phyloP scores from a whole-genome alignment of 352 stramenopile species.

The Phytophthora pisi region DNA sequence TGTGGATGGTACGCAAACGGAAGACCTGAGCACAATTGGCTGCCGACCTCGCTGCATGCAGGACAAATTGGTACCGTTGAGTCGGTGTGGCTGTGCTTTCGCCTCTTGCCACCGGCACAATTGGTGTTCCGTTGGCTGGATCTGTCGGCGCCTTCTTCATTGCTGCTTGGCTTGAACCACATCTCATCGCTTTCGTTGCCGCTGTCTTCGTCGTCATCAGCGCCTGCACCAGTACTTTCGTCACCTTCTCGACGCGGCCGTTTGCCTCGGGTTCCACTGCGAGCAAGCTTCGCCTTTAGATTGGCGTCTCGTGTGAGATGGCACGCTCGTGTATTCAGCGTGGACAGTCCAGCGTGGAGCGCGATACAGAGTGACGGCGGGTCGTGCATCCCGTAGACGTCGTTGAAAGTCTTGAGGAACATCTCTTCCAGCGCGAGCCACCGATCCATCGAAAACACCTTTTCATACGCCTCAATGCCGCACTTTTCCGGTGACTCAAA shows the following conservation, averaged over 20 bases:
- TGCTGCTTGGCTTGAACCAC: slow-evolving; percentile 40
- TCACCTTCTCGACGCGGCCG: slow-evolving; percentile 32
- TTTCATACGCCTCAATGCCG: slow-evolving; percentile 62
- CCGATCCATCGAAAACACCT: slow-evolving; percentile 65
- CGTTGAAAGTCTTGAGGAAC: slow-evolving; percentile 68
- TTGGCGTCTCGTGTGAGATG: slow-evolving; percentile 53
- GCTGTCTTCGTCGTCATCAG: slow-evolving; percentile 22
- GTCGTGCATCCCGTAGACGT: slow-evolving; percentile 73
- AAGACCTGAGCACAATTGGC: slow-evolving; percentile 54
- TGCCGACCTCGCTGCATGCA: slow-evolving; percentile 75
- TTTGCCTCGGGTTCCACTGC: slow-evolving; percentile 22
- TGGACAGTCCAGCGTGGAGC: slow-evolving; percentile 71
- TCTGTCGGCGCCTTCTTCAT: slow-evolving; percentile 26
- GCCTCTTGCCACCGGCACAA: slow-evolving; percentile 28
- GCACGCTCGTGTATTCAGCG: slow-evolving; percentile 77
- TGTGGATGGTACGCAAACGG: slow-evolving; percentile 86
- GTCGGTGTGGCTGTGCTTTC: slow-evolving; percentile 35
- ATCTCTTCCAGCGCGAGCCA: slow-evolving; percentile 64
- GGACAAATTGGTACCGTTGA: slow-evolving; percentile 63
- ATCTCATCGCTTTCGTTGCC: slow-evolving; percentile 31
- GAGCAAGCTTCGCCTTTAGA: slow-evolving; percentile 43
- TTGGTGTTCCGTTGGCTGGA: slow-evolving; percentile 2
- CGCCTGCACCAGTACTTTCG: slow-evolving; percentile 9
- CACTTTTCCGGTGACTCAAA: slow-evolving; percentile 68
- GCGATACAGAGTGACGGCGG: slow-evolving; percentile 70